Base-by-base conservation (phyloP, 108 stramenopile genomes). In the Stephanodiscus triporus region DNA sequence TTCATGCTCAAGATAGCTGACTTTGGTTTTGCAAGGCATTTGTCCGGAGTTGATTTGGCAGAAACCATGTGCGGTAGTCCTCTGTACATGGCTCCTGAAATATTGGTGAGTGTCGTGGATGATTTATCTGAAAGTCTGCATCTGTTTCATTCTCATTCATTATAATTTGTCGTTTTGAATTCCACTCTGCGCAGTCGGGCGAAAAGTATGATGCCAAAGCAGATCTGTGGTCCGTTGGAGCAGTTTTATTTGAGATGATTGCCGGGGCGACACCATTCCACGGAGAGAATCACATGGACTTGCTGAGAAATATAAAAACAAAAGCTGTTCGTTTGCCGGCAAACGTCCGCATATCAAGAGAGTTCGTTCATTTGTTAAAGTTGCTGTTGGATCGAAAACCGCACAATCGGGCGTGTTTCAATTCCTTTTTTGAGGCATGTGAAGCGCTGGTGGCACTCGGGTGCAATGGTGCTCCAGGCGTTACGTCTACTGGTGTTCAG, bases 51-150 rank as follows among this genome's bases (percentile, higher is more conserved):
- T 7, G 90, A 94, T 1, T 72, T 99, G 83, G 98, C 98, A 16
- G 97, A 98, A 84, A 99, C 98, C 2, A 90, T 97, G 45, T 99
- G 98, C 66, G 98, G 98, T 11, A 88, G 88, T 24, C 98, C 98
- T 2, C 74, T 99, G 29, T 99, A 99, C 79, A 99, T 99, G 98
- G 98, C 97, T 11, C 97, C 97, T 16, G 97, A 98, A 74, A 95
- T 98, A 59, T 74, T 98, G 60, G 71, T 79, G 50, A 72, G 77
- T 73, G 48, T 48, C 8, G 9, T 56, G 23, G 13, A 32, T 32
- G 19, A 3, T 5, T 22, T 45, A 11, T 26, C 29, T 73, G 45
- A 24, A 23, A 43, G 42, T 42, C 34, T 71, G 59, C 1, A n/a
- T 16, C 1, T 27, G 16, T 22, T 59, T 50, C 32, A 16, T 23